A percentile compares a stretch with the other conserved stretches of the same genome.
Conservation (phyloP, 78 protist genomes). For the Isochrysis galbana region DNA sequence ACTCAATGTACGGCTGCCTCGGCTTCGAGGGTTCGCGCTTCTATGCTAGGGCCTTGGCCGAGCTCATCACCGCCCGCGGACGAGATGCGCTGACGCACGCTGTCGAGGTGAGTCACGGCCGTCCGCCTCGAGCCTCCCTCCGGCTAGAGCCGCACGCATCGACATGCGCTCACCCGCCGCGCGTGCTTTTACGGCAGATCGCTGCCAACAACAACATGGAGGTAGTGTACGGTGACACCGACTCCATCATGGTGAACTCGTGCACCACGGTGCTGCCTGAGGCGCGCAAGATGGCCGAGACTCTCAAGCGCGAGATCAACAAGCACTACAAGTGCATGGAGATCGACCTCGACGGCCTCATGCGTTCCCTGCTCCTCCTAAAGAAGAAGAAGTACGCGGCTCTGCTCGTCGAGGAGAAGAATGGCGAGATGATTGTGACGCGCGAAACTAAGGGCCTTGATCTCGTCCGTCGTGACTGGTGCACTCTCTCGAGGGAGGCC, state of each 20-base stretch:
- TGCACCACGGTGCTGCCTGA: constrained; percentile 54
- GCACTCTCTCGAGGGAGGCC: constrained; percentile 73
- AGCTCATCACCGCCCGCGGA: constrained; percentile 90
- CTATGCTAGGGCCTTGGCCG: constrained; percentile 94
- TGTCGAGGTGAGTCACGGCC: too few species aligned
- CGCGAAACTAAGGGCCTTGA: constrained; percentile 94
- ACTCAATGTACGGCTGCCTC: constrained; percentile 96
- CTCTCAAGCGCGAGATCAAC: constrained; percentile 81
- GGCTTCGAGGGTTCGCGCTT: constrained; percentile 94
- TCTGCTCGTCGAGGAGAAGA: constrained; percentile 45
- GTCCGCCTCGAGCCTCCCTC: too few species aligned
- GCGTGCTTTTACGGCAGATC: too few species aligned
- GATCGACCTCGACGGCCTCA: constrained; percentile 89
- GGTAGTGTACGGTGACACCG: constrained; percentile 99
- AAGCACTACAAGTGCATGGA: constrained; percentile 56
- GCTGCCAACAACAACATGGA: constrained; percentile 5
- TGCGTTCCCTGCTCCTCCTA: constrained; percentile 86
- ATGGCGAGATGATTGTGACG: not conserved
- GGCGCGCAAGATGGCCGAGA: constrained; percentile 70
- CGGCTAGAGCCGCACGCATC: too few species aligned
- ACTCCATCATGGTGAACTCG: constrained; percentile 95
- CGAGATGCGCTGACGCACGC: constrained; percentile 84
- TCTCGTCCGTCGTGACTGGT: constrained; percentile 98
- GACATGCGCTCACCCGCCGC: too few species aligned
- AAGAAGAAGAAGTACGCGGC: constrained; percentile 99